Percentiles rank a stretch among this genome's conserved stretches.
phyloP scores from a whole-genome alignment of 2,329 filamentous ascomycete species.

The Colletotrichum liaoningense region DNA sequence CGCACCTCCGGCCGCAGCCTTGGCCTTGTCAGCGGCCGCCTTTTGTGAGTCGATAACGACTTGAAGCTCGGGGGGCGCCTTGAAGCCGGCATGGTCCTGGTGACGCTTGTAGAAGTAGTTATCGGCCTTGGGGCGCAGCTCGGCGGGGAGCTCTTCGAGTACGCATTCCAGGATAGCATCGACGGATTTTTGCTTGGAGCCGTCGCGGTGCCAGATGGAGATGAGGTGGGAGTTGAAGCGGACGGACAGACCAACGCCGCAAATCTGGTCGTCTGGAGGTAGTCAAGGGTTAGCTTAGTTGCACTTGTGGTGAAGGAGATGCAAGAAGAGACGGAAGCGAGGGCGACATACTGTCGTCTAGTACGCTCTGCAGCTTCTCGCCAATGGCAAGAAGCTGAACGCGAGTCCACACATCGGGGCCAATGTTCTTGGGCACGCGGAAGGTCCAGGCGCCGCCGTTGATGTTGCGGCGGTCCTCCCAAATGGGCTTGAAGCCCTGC shows the following conservation, averaged over 20 bases:
- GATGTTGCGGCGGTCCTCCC: slow-evolving; percentile 89
- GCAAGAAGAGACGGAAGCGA: not conserved
- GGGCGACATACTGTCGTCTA: slow-evolving; percentile 71
- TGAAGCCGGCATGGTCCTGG: slow-evolving; percentile 86
- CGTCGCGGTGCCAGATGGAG: slow-evolving; percentile 93
- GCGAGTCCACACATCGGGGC: slow-evolving; percentile 82
- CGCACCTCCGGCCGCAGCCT: slow-evolving; percentile 36
- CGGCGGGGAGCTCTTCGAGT: slow-evolving; percentile 77
- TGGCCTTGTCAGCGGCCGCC: slow-evolving; percentile 54
- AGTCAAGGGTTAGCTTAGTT: not conserved
- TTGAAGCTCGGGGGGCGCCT: slow-evolving; percentile 69
- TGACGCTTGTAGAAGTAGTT: slow-evolving; percentile 92
- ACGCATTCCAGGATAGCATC: slow-evolving; percentile 80
- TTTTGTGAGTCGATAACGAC: slow-evolving; percentile 68
- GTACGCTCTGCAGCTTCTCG: slow-evolving; percentile 79
- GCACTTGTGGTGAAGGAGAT: not conserved
- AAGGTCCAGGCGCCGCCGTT: slow-evolving; percentile 94
- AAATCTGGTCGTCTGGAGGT: slow-evolving; percentile 81
- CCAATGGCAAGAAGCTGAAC: slow-evolving; percentile 86
- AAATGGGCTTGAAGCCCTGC: slow-evolving; percentile 79
- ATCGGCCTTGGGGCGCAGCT: slow-evolving; percentile 77
- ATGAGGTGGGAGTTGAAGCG: slow-evolving; percentile 91
- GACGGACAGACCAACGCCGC: slow-evolving; percentile 87
- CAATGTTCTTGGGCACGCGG: slow-evolving; percentile 81
- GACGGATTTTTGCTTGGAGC: slow-evolving; percentile 81